Conservation (phyloP, 2,329 filamentous ascomycete species). For the Lojkania enalia region DNA sequence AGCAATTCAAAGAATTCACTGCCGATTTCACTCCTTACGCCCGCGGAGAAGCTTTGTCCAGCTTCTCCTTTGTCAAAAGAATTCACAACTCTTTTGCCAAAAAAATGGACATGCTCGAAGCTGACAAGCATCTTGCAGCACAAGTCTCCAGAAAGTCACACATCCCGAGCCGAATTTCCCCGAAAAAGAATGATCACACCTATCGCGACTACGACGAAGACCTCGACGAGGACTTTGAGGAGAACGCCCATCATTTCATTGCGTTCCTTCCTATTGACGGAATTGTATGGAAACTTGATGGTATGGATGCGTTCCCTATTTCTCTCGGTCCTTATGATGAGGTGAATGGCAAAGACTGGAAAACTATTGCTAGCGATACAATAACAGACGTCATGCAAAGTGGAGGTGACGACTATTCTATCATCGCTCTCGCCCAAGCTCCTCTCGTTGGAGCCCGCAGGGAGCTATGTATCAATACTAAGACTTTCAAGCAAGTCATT, state of each 20-base stretch:
- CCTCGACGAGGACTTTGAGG: slow-evolving; percentile 53
- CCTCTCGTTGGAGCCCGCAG: slow-evolving; percentile 57
- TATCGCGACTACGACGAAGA: too few relatives aligned
- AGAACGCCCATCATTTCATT: slow-evolving; percentile 83
- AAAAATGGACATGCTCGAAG: slow-evolving; percentile 64
- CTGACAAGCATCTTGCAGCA: slow-evolving; percentile 71
- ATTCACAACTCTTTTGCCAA: slow-evolving; percentile 86
- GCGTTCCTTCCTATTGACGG: slow-evolving; percentile 80
- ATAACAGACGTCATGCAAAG: slow-evolving; percentile 70
- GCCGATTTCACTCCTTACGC: slow-evolving; percentile 68
- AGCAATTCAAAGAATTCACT: slow-evolving; percentile 74
- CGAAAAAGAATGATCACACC: slow-evolving; percentile 24
- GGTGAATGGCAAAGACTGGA: slow-evolving; percentile 60
- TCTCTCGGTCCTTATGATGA: slow-evolving; percentile 54
- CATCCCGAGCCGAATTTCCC: slow-evolving; percentile 32
- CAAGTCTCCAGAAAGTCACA: slow-evolving; percentile 50
- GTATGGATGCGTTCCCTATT: slow-evolving; percentile 72
- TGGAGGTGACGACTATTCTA: slow-evolving; percentile 71
- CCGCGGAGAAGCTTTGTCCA: slow-evolving; percentile 74
- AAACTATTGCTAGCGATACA: slow-evolving; percentile 63
- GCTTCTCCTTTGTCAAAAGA: slow-evolving; percentile 74
- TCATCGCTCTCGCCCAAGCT: slow-evolving; percentile 73
- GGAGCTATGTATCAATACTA: slow-evolving; percentile 51
- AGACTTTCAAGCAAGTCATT: slow-evolving; percentile 47
- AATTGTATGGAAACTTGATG: slow-evolving; percentile 86